phyloP scores from a whole-genome alignment of 2,329 filamentous ascomycete species.

The Stagonosporopsis chrysanthemi region DNA sequence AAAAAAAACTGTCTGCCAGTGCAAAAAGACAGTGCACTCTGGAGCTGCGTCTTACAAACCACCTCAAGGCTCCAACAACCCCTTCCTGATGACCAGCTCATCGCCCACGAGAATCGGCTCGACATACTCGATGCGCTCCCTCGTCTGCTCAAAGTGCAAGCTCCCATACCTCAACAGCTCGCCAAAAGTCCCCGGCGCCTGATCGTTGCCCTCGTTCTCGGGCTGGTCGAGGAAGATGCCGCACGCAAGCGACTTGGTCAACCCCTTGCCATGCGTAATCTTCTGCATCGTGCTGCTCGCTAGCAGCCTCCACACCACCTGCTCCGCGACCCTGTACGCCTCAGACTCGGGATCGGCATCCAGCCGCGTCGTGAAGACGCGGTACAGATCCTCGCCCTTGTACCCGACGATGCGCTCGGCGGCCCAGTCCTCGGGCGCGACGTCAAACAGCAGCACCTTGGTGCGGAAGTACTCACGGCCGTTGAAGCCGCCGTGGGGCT shows the following conservation, averaged over 20 bases:
- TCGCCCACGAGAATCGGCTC: conserved; percentile 21
- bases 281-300: conserved; percentile 47
- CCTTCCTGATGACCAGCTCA: conserved; percentile 31
- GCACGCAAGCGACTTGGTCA: conserved; percentile 27
- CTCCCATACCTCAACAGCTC: conserved; percentile 49
- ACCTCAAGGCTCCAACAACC: neutral
- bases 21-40: too few relatives aligned
- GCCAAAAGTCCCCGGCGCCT: conserved; percentile 45
- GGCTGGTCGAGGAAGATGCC: conserved; percentile 42
- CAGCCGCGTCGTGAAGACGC: neutral
- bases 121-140: conserved; percentile 37
- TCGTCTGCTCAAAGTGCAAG: conserved; percentile 46
- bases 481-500: conserved; percentile 28
- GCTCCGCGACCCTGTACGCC: conserved; percentile 40
- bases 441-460: too few relatives aligned
- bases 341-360: conserved; percentile 12
- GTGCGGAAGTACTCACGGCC: neutral
- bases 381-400: too few relatives aligned
- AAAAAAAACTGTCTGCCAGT: neutral
- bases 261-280: conserved; percentile 45
- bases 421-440: too few relatives aligned
- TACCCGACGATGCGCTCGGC: too few relatives aligned
- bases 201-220: conserved; percentile 45
- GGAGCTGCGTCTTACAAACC: too few relatives aligned
- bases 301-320: conserved; percentile 40